Conservation (phyloP, 305 asterid genomes). For the Fraxinus nigra region DNA sequence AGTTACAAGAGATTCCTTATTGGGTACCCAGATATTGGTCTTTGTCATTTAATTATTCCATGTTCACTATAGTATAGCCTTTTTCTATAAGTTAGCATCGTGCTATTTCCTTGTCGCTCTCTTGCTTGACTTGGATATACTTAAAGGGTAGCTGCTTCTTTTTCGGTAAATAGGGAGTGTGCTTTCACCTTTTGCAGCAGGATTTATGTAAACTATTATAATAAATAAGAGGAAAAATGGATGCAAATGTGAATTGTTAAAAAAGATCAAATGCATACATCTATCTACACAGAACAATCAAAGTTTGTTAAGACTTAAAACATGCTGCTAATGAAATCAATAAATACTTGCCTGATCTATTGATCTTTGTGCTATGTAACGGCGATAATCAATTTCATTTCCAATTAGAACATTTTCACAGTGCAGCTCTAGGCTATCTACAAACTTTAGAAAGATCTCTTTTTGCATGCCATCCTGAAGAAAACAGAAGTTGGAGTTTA, state of each 20-base stretch:
- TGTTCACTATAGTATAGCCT: background rate
- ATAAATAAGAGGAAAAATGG: background rate
- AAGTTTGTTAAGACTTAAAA: background rate
- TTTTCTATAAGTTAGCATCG: background rate
- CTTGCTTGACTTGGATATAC: background rate
- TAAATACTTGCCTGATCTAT: conserved; percentile 63
- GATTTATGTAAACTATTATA: background rate
- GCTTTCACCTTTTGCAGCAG: background rate
- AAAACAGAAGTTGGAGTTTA: background rate
- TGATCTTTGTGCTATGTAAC: conserved; percentile 66
- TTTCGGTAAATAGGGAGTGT: background rate
- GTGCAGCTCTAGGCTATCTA: conserved; percentile 67
- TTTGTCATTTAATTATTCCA: background rate
- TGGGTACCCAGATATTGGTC: background rate
- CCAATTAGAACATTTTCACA: conserved; percentile 73
- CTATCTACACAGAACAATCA: conserved; percentile 8
- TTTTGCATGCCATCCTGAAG: conserved; percentile 96
- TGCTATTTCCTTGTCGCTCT: background rate
- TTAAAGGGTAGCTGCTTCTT: conserved; percentile 5
- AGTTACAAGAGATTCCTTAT: background rate
- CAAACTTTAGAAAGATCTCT: conserved; percentile 75
- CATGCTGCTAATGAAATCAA: background rate
- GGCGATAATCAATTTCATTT: conserved; percentile 92
- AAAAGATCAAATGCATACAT: conserved; percentile 7
- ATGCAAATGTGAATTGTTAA: background rate